Conservation (phyloP, 2,329 filamentous ascomycete species). For the Amesomyces nigricolor region DNA sequence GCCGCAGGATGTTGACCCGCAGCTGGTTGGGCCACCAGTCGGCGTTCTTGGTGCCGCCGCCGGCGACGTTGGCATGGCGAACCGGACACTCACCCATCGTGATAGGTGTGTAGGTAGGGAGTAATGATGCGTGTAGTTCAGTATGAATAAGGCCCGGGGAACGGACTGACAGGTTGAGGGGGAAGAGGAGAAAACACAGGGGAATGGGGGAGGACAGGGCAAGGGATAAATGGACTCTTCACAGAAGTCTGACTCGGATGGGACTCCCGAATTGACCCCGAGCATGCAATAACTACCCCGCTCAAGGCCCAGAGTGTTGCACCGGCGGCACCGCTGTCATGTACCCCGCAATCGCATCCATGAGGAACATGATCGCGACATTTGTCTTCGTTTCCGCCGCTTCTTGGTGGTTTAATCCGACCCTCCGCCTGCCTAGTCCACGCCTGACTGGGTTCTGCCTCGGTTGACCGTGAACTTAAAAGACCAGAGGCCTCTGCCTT, state of each 20-base stretch:
- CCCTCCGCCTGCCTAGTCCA: neutral
- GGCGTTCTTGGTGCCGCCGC: slow-evolving; percentile 60
- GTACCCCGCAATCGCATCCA: slow-evolving; percentile 14
- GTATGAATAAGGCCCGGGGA: neutral
- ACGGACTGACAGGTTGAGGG: neutral
- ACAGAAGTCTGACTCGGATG: slow-evolving; percentile 4
- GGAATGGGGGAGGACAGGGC: neutral
- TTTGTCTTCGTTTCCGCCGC: neutral
- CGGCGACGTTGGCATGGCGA: slow-evolving; percentile 39
- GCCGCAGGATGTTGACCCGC: slow-evolving; percentile 66
- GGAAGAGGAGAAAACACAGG: neutral
- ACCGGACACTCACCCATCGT: slow-evolving; percentile 31
- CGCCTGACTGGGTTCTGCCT: too few relatives aligned
- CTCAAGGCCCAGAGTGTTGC: slow-evolving; percentile 8
- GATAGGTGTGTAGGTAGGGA: neutral
- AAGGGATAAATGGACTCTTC: neutral
- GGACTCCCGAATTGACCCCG: neutral
- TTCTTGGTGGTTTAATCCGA: neutral
- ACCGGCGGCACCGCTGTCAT: slow-evolving; percentile 11
- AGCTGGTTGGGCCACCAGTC: slow-evolving; percentile 73
- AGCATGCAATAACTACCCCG: slow-evolving; percentile 9
- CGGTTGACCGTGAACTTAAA: too few relatives aligned
- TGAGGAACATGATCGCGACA: slow-evolving; percentile 19
- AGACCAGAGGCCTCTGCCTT: too few relatives aligned
- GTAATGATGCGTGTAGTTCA: neutral